These are phyloP conservation scores for Leishmania amazonensis DNA, from an alignment of 208 protist species.

Conservation along the genomic window DNA sequence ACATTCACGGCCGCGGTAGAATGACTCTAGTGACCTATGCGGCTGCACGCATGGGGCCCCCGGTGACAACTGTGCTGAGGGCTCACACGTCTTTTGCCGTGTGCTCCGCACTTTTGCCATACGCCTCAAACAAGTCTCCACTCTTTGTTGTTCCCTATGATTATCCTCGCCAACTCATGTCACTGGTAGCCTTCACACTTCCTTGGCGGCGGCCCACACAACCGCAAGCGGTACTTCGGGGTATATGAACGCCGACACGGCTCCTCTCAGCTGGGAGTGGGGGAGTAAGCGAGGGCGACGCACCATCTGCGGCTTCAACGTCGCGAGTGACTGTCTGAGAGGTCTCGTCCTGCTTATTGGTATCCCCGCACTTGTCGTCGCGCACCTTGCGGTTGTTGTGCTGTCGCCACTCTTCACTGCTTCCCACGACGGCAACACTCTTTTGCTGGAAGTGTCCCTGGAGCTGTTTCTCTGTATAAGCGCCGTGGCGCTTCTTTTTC, in stretches of 20 bases:
- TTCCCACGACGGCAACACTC: neutral
- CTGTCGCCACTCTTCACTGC: constrained; percentile 11
- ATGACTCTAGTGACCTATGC: neutral
- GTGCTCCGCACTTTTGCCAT: neutral
- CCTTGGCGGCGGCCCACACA: neutral
- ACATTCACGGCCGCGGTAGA: neutral
- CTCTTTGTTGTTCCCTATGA: neutral
- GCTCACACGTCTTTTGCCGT: neutral
- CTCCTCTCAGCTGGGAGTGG: neutral
- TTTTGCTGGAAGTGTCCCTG: constrained; percentile 14
- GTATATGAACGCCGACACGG: neutral
- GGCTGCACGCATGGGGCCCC: neutral
- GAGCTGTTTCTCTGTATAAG: constrained; percentile 18
- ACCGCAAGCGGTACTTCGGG: neutral
- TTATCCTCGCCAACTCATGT: neutral
- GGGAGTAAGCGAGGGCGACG: neutral
- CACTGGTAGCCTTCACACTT: neutral
- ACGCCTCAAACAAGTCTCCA: neutral
- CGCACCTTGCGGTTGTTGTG: constrained; percentile 21
- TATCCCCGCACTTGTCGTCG: constrained; percentile 14
- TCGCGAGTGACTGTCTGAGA: constrained; percentile 28
- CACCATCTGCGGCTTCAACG: constrained; percentile 30
- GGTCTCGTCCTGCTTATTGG: constrained; percentile 28
- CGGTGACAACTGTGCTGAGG: neutral
- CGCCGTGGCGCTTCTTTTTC: constrained; percentile 14